These are phyloP conservation scores for Mucor racemosus DNA, from an alignment of 371 early-diverging fungal genomes.

Conservation along the genomic window DNA sequence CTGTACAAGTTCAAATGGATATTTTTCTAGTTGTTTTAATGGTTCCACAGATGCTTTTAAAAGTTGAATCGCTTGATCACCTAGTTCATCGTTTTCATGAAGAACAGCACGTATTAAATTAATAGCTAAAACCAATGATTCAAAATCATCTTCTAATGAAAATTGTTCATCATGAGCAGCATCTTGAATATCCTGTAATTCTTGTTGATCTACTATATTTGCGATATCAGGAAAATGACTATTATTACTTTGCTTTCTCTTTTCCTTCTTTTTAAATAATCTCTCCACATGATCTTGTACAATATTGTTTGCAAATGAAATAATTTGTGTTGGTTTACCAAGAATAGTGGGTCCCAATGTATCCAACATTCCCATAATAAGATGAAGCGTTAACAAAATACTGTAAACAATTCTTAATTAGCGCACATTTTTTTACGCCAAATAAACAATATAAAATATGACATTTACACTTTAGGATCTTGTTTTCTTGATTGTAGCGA, in stretches of 20 bases:
- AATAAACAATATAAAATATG: background rate
- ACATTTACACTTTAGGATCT: conserved; percentile 52
- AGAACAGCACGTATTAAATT: conserved; percentile 52
- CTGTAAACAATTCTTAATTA: conserved; percentile 29
- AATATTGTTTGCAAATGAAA: conserved; percentile 77
- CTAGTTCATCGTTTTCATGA: conserved; percentile 59
- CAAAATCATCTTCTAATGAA: conserved; percentile 45
- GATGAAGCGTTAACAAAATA: conserved; percentile 56
- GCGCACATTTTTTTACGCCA: background rate
- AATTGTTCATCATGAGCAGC: conserved; percentile 63
- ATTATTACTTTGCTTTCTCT: conserved; percentile 4
- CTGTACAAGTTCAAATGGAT: conserved; percentile 56
- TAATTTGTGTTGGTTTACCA: conserved; percentile 76
- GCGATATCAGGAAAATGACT: conserved; percentile 31
- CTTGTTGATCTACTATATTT: conserved; percentile 41
- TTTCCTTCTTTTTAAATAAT: conserved; percentile 11
- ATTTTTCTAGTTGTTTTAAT: conserved; percentile 57
- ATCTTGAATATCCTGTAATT: conserved; percentile 36
- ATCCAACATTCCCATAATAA: conserved; percentile 71
- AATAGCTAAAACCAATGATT: conserved; percentile 46
- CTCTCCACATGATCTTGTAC: conserved; percentile 52
- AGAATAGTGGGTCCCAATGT: conserved; percentile 77
- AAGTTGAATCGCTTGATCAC: conserved; percentile 51
- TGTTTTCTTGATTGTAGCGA: conserved; percentile 42
- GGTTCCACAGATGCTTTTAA: conserved; percentile 58